Evolutionary conservation across 129 eudicot genomes (phyloP).

Genomic region (Flaveria robusta): DNA sequence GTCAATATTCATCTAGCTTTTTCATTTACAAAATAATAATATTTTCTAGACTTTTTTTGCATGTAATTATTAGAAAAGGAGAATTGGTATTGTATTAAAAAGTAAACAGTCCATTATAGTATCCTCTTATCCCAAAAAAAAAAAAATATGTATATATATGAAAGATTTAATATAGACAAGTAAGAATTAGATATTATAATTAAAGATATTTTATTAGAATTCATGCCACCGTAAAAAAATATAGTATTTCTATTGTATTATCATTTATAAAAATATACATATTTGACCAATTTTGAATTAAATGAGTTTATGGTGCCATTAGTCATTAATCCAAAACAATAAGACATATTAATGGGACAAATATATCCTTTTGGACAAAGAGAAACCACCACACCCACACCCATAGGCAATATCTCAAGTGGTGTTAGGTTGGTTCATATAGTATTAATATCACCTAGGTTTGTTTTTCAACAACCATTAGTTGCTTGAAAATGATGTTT

Average conservation of each 20-base stretch:
- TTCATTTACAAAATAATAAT: background rate
- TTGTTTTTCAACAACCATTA: slow-evolving; percentile 31
- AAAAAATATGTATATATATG: too few relatives aligned
- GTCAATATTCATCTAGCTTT: slow-evolving; percentile 18
- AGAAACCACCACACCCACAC: slow-evolving; percentile 18
- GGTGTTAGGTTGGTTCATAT: slow-evolving; percentile 26
- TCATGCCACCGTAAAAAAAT: background rate
- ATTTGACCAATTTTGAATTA: slow-evolving; percentile 21
- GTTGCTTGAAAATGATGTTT: slow-evolving; percentile 31
- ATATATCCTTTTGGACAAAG: slow-evolving; percentile 27
- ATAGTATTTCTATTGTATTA: background rate
- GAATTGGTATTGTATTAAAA: slow-evolving; percentile 3
- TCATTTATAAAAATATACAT: background rate
- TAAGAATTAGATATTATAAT: background rate
- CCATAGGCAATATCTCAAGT: slow-evolving; percentile 22
- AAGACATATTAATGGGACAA: slow-evolving; percentile 35
- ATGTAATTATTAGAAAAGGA: slow-evolving; percentile 3
- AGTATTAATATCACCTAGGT: slow-evolving; percentile 17
- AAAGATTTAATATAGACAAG: background rate
- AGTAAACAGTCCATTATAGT: slow-evolving; percentile 8
- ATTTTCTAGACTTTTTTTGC: background rate
- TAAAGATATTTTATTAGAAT: background rate
- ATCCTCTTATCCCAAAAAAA: background rate
- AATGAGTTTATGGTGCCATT: slow-evolving; percentile 32
- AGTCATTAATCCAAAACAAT: slow-evolving; percentile 24